These are phyloP conservation scores for Lumnitzera racemosa DNA, from an alignment of 345 rosid species.

Conservation along the genomic window DNA sequence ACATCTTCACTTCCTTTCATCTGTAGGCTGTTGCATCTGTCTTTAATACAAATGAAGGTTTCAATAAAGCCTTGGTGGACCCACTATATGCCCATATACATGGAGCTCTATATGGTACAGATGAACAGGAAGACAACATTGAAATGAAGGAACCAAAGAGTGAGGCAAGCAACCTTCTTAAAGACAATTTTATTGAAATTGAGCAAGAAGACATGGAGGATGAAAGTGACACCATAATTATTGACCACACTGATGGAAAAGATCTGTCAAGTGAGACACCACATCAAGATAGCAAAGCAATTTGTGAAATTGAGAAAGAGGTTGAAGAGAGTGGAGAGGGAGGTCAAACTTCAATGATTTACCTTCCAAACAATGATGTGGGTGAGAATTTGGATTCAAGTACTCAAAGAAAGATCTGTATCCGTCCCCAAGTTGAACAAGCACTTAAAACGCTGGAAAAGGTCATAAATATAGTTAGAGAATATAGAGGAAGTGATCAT, in stretches of 20 bases:
- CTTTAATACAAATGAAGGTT: conserved; percentile 48
- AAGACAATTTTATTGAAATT: conserved; percentile 34
- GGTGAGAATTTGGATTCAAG: conserved; percentile 9
- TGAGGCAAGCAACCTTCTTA: conserved; percentile 6
- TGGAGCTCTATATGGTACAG: conserved; percentile 30
- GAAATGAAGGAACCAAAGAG: conserved; percentile 14
- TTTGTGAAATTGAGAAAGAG: neutral
- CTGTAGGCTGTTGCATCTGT: conserved; percentile 56
- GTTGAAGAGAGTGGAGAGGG: no score
- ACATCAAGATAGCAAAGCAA: no score
- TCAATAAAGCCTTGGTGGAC: conserved; percentile 44
- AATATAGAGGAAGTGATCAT: conserved; percentile 19
- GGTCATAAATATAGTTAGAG: conserved; percentile 40
- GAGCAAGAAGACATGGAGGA: conserved; percentile 42
- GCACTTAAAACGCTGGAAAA: conserved; percentile 61
- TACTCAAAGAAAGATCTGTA: conserved; percentile 17
- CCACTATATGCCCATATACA: conserved; percentile 48
- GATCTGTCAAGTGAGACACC: conserved; percentile 3
- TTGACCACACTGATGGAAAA: neutral
- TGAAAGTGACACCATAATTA: conserved; percentile 1
- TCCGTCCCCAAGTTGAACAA: conserved; percentile 50
- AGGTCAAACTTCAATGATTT: no score
- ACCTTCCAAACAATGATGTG: no score
- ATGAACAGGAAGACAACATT: conserved; percentile 15
- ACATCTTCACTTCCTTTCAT: no score